Percentiles rank a stretch among this genome's conserved stretches.
Conservation (phyloP, 768 basidiomycete species). For the Vishniacozyma victoriae region DNA sequence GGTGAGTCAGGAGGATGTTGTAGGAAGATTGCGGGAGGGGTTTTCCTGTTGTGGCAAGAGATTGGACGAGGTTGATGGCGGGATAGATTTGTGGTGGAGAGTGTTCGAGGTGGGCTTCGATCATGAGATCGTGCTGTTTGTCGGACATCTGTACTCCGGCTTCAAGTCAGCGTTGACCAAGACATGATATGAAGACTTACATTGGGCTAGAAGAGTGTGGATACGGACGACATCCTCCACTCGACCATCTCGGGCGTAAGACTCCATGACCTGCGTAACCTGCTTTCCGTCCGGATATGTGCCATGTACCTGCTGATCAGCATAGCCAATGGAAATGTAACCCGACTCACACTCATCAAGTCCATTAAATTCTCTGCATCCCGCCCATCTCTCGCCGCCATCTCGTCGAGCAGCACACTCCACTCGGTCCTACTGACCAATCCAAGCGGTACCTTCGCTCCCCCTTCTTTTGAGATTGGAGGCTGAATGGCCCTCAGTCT, state of each 20-base stretch:
- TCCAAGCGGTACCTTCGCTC: slow-evolving; percentile 52
- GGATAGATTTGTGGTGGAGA: slow-evolving; percentile 53
- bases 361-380: slow-evolving; percentile 55
- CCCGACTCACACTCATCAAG: slow-evolving; percentile 55
- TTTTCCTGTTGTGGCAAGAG: slow-evolving; percentile 60
- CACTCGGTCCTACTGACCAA: slow-evolving; percentile 56
- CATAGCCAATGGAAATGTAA: not conserved
- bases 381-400: slow-evolving; percentile 53
- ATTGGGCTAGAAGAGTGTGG: not conserved
- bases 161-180: slow-evolving; percentile 5
- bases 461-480: too few relatives aligned
- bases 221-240: slow-evolving; percentile 31
- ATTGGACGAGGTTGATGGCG: slow-evolving; percentile 64
- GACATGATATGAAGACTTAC: not conserved
- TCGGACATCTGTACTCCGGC: not conserved
- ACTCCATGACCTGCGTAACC: slow-evolving; percentile 53
- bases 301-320: slow-evolving; percentile 52
- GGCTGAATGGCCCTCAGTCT: too few relatives aligned
- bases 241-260: slow-evolving; percentile 50
- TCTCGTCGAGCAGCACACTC: slow-evolving; percentile 55
- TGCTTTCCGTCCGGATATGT: slow-evolving; percentile 47
- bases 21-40: slow-evolving; percentile 72
- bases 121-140: slow-evolving; percentile 48
- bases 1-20: slow-evolving; percentile 56
- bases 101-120: slow-evolving; percentile 53